Evolutionary conservation across 768 basidiomycete species (phyloP).

Genomic region (Kwoniella mangroviensis): DNA sequence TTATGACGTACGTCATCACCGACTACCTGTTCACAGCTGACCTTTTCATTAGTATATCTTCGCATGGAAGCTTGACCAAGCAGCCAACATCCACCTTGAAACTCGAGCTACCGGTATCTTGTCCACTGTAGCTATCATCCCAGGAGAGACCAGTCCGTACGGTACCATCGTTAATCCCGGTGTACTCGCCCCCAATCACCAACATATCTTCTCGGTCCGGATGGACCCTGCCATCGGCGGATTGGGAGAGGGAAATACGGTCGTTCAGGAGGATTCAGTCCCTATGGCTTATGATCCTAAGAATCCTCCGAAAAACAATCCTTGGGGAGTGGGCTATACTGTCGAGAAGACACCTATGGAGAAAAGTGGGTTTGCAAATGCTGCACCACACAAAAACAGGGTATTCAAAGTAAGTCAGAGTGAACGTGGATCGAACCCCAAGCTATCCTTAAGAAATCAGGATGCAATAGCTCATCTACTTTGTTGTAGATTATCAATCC

Average conservation of each 20-base stretch:
- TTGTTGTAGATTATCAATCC: conserved; percentile 40
- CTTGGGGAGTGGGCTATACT: conserved; percentile 37
- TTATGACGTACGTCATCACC: conserved; percentile 20
- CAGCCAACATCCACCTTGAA: conserved; percentile 47
- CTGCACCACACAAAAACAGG: conserved; percentile 38
- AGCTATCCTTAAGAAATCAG: too few species aligned
- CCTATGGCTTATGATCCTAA: conserved; percentile 23
- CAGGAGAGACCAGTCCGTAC: conserved; percentile 43
- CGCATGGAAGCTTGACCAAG: conserved; percentile 47
- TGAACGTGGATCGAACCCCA: neutral
- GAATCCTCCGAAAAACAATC: conserved; percentile 24
- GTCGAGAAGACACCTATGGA: conserved; percentile 38
- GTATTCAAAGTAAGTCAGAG: conserved; percentile 38
- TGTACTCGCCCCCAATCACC: conserved; percentile 41
- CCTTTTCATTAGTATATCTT: conserved; percentile 12
- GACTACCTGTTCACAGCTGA: neutral
- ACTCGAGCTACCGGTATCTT: conserved; percentile 51
- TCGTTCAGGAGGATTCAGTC: conserved; percentile 46
- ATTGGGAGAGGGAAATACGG: conserved; percentile 30
- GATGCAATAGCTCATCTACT: neutral
- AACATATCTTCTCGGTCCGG: conserved; percentile 43
- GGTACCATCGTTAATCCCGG: conserved; percentile 46
- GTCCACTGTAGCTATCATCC: conserved; percentile 40
- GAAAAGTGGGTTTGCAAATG: conserved; percentile 39
- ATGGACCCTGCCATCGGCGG: conserved; percentile 45